A percentile compares a stretch with the other conserved stretches of the same genome.
Evolutionary conservation across 768 basidiomycete genomes (phyloP).

Genomic region (Mycena rosella): DNA sequence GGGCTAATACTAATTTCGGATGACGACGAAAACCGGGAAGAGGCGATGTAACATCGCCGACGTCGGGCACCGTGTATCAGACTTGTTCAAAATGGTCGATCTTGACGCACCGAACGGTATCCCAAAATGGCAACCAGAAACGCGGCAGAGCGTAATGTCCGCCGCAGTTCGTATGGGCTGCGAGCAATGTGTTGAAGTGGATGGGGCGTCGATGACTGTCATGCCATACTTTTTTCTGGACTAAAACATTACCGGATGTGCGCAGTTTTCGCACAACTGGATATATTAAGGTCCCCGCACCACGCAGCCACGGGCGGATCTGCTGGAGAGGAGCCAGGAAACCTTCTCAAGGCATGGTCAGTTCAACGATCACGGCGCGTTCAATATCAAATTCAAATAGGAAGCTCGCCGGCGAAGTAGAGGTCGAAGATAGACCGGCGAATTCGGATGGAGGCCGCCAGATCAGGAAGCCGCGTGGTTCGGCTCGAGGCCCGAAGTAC

Average conservation of each 20-base stretch:
- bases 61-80: background rate
- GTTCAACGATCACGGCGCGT: constrained; percentile 4
- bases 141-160: background rate
- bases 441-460: constrained; percentile 5
- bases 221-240: background rate
- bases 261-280: background rate
- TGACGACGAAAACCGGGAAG: background rate
- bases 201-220: background rate
- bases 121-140: background rate
- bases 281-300: background rate
- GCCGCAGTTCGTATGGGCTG: background rate
- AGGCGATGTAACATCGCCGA: background rate
- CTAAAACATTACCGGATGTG: background rate
- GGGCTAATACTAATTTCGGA: constrained; percentile 19
- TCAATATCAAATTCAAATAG: constrained; percentile 15
- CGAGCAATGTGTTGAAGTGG: too few species aligned
- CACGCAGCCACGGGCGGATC: background rate
- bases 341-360: background rate
- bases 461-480: constrained; percentile 15
- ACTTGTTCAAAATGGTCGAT: too few species aligned
- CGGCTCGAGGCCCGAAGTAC: constrained; percentile 24
- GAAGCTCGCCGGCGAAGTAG: constrained; percentile 12
- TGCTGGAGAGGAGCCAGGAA: background rate
- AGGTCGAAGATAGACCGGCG: constrained; percentile 15
- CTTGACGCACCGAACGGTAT: background rate